Evolutionary conservation across 352 stramenopile species (phyloP), one percentile per base, ranked within the genome.

Genomic region (Phytophthora nicotianae): DNA sequence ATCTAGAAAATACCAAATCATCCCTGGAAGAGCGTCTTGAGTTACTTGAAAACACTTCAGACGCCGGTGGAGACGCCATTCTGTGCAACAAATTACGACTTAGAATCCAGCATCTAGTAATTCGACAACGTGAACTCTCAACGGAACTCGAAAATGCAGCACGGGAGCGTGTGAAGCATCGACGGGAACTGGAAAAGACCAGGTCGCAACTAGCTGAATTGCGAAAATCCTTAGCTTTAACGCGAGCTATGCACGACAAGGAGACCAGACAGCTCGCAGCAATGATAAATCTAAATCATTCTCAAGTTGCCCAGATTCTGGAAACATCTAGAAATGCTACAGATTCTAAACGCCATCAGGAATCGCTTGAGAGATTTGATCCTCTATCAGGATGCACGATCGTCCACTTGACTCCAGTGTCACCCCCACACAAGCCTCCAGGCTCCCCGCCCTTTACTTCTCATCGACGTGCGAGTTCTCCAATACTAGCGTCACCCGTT

Each of bases 171-270:
- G 53, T 81, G 7, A 67, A 70, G 26, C 64, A 73, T 55, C 68
- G 67, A n/a, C 78, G 62, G 46, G 76, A 84, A 0, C 65, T 81
- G 11, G 41, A 58, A 0, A 65, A 72, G 38, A 64, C 75, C 38
- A 66, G 73, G 13, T 43, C 60, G 0, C 69, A 79, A 24, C 60
- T 89, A 0, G 70, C 79, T 9, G 48, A 53, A 0, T 43, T 61
- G n/a, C 64, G 83, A 21, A 72, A 75, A 9, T 72, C 73, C 7
- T 58, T 88, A 13, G 47, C 62, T 2, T 58, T 91, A 53, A 91
- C 82, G 4, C 68, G 70, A 19, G 76, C 79, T 6, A 91, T 91
- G 82, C 75, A 91, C 32, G 72, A 87, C 4, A 88, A 87, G 33
- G 82, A 91, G 60, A 88, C 74, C 52, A 80, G 74, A 52, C 82